Evolutionary conservation across 164 flowering plant genomes (phyloP).

Genomic region (Tetrastigma voinierianum): DNA sequence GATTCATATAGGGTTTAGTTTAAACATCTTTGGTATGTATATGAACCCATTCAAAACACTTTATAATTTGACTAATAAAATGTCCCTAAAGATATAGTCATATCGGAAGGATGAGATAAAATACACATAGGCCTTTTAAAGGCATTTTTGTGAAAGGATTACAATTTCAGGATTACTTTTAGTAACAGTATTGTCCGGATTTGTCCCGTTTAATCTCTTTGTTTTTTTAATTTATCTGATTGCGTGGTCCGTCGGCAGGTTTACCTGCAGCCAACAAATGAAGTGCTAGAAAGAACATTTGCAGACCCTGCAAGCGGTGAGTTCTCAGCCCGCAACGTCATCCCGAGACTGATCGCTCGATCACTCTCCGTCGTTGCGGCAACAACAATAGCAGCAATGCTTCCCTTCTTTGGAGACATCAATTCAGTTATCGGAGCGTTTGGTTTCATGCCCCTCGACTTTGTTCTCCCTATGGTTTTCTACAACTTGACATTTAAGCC

Average conservation of each 20-base stretch:
- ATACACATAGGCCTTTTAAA: no score
- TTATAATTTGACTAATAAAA: no score
- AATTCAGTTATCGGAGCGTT: constrained; percentile 75
- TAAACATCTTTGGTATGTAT: no score
- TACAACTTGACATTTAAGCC: constrained; percentile 77
- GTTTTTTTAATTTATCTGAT: not conserved
- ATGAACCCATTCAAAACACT: no score
- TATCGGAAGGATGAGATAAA: no score
- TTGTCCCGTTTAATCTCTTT: no score
- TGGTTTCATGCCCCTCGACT: constrained; percentile 79
- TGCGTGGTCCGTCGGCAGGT: constrained; percentile 38
- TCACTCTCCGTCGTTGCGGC: constrained; percentile 55
- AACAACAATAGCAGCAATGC: constrained; percentile 73
- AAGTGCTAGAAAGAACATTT: constrained; percentile 56
- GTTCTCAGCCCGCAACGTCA: constrained; percentile 61
- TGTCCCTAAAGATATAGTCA: no score
- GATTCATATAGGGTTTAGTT: no score
- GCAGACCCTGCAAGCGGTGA: constrained; percentile 48
- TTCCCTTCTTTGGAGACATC: constrained; percentile 91
- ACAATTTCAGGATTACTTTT: no score
- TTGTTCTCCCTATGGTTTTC: constrained; percentile 70
- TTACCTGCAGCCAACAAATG: constrained; percentile 84
- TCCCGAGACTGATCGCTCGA: constrained; percentile 59
- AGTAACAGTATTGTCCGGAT: no score
- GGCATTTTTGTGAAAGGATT: no score